Conservation (phyloP, 768 basidiomycete genomes). For the Tylopilus sp. region DNA sequence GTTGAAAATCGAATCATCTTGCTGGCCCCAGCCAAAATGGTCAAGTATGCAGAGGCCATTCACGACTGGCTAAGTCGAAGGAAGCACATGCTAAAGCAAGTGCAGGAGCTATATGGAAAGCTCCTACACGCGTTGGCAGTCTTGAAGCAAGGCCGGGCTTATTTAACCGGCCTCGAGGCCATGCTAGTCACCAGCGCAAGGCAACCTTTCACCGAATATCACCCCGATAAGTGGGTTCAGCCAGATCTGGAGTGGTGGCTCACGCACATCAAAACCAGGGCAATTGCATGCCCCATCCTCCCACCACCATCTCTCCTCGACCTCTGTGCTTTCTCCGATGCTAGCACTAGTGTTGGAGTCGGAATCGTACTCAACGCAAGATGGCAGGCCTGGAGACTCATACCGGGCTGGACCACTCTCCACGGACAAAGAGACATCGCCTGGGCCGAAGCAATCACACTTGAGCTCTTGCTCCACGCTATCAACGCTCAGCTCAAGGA, state of each 20-base stretch:
- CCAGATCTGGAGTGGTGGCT: neutral
- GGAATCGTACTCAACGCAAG: neutral
- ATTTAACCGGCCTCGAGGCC: neutral
- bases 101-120: no score
- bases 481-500: accelerated
- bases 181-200: neutral
- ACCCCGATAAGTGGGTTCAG: neutral
- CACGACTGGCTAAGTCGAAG: no score
- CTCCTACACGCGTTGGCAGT: no score
- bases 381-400: no score
- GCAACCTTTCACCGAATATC: no score
- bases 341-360: no score
- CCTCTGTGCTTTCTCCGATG: neutral
- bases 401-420: neutral
- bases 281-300: neutral
- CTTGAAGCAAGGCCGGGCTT: no score
- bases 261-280: neutral
- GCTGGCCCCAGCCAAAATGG: slow-evolving; percentile 24
- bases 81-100: no score
- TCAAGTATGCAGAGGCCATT: no score
- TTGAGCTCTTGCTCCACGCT: neutral
- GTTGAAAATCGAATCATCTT: slow-evolving; percentile 18
- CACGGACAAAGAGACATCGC: neutral
- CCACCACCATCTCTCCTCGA: neutral
- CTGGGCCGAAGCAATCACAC: neutral